Percentiles rank a stretch among this genome's conserved stretches.
Evolutionary conservation across 768 basidiomycete species (phyloP).

Genomic region (Calvatia gigantea): DNA sequence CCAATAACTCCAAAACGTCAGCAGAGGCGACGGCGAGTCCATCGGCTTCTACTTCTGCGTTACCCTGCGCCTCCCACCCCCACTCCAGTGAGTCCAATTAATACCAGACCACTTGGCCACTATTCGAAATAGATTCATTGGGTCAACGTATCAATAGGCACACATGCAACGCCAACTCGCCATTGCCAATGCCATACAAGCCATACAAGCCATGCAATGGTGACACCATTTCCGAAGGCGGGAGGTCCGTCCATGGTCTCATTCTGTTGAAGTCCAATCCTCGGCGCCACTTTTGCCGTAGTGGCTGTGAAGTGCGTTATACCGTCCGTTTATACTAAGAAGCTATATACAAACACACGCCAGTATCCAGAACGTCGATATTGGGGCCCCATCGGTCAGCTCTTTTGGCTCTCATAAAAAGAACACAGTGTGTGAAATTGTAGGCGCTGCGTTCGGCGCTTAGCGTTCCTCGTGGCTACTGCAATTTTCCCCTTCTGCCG

Average conservation of each 20-base stretch:
- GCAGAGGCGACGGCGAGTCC: too few relatives aligned
- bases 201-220: slow-evolving; percentile 18
- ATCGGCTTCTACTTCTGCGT: too few relatives aligned
- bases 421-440: slow-evolving; percentile 9
- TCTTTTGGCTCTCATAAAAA: neutral
- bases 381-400: neutral
- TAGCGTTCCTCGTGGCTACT: neutral
- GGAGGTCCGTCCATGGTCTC: slow-evolving; percentile 1
- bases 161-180: slow-evolving; percentile 17
- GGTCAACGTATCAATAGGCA: slow-evolving; percentile 17
- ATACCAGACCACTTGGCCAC: slow-evolving; percentile 22
- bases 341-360: neutral
- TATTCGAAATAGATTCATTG: slow-evolving; percentile 36
- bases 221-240: slow-evolving; percentile 8
- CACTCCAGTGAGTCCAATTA: too few relatives aligned
- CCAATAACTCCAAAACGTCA: too few relatives aligned
- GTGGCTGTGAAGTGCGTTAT: slow-evolving; percentile 24
- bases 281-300: slow-evolving; percentile 28
- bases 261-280: slow-evolving; percentile 21
- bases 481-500: slow-evolving; percentile 4
- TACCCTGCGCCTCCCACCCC: too few relatives aligned
- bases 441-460: slow-evolving; percentile 13
- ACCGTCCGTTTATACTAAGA: neutral
- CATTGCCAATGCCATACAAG: slow-evolving; percentile 25
- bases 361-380: slow-evolving; percentile 9